phyloP scores from a whole-genome alignment of 2,329 filamentous ascomycete species.

The Beauveria sp. region DNA sequence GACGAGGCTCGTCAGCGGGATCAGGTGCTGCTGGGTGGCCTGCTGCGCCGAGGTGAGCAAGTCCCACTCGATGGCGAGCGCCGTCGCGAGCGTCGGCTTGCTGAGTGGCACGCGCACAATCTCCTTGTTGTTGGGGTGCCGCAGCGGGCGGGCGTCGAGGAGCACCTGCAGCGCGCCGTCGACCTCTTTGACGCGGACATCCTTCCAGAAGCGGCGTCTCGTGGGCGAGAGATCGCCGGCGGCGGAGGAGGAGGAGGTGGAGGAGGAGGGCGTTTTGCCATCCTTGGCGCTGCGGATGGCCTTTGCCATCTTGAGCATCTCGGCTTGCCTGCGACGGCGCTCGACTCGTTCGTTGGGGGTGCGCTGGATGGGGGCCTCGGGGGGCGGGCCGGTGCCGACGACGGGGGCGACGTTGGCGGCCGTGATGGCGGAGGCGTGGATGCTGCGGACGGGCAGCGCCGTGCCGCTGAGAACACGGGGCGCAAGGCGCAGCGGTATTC shows the following conservation, averaged over 20 bases:
- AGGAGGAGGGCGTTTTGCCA: slow-evolving; percentile 18
- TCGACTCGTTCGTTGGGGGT: slow-evolving; percentile 34
- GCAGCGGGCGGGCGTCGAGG: slow-evolving; percentile 72
- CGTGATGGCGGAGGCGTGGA: slow-evolving; percentile 26
- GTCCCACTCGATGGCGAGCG: slow-evolving; percentile 92
- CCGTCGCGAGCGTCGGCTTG: slow-evolving; percentile 75
- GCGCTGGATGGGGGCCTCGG: slow-evolving; percentile 42
- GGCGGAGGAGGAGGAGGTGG: background rate
- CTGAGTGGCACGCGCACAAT: slow-evolving; percentile 63
- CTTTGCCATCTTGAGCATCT: slow-evolving; percentile 44
- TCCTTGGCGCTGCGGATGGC: slow-evolving; percentile 32
- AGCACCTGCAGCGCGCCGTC: slow-evolving; percentile 54
- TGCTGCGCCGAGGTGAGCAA: slow-evolving; percentile 73
- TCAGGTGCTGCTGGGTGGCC: slow-evolving; percentile 76
- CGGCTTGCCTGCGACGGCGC: slow-evolving; percentile 45
- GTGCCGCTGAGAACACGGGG: slow-evolving; percentile 18
- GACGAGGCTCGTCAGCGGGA: slow-evolving; percentile 79
- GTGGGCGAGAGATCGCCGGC: slow-evolving; percentile 22
- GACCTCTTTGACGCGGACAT: slow-evolving; percentile 63
- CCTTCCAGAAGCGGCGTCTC: slow-evolving; percentile 81
- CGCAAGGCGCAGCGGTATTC: slow-evolving; percentile 30
- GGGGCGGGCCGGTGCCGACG: slow-evolving; percentile 51
- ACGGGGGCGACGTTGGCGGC: slow-evolving; percentile 43
- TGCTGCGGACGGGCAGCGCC: slow-evolving; percentile 16
- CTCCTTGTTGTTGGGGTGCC: slow-evolving; percentile 64